phyloP scores from a whole-genome alignment of 805 yeast genomes.

The Myxozyma neotropica region DNA sequence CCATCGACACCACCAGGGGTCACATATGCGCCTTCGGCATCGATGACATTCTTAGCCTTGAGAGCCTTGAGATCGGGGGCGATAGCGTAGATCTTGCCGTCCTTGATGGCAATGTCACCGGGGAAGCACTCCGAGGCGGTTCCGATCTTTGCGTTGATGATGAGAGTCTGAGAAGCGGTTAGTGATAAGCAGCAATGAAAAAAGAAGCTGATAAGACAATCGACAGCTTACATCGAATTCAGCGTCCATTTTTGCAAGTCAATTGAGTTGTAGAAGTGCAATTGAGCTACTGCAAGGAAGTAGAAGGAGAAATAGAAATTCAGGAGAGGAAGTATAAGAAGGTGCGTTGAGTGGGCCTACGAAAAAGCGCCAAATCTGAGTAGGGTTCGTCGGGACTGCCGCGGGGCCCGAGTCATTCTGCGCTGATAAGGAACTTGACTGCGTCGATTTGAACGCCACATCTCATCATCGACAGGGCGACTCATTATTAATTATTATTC shows the following conservation, averaged over 20 bases:
- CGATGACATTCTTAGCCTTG: conserved; percentile 41
- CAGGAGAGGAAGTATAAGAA: too few relatives aligned
- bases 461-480: neutral
- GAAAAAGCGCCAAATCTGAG: too few relatives aligned
- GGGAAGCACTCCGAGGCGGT: conserved; percentile 41
- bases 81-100: conserved; percentile 47
- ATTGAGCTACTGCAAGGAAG: neutral
- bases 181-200: neutral
- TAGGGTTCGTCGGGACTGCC: too few relatives aligned
- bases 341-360: too few relatives aligned
- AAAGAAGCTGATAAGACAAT: neutral
- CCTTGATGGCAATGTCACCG: conserved; percentile 45
- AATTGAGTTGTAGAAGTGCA: neutral
- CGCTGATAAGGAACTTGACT: conserved; percentile 4
- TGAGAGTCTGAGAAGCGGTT: conserved; percentile 24
- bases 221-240: conserved; percentile 11
- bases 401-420: too few relatives aligned
- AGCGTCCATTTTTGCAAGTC: conserved; percentile 6
- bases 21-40: conserved; percentile 53
- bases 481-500: neutral
- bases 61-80: conserved; percentile 37
- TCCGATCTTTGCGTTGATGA: conserved; percentile 37
- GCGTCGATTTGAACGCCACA: conserved; percentile 7
- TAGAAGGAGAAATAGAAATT: neutral
- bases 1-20: conserved; percentile 60